A percentile compares a stretch with the other conserved stretches of the same genome.
phyloP scores from a whole-genome alignment of 495 filamentous ascomycete species.

The Letharia lupina region DNA sequence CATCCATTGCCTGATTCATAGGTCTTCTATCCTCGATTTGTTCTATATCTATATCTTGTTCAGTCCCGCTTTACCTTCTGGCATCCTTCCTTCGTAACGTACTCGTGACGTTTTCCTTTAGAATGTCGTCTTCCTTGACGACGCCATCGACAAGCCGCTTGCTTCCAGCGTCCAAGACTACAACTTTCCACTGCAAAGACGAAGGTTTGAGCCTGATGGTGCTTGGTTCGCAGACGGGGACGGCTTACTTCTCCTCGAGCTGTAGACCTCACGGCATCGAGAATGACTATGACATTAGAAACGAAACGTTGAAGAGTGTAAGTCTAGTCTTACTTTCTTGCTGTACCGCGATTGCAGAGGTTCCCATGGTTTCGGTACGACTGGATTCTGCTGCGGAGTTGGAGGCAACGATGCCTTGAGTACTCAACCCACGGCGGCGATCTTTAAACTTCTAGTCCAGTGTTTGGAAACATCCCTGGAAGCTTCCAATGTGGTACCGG shows the following conservation, averaged over 20 bases:
- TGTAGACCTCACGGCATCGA: constrained; percentile 50
- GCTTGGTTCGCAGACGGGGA: constrained; percentile 10
- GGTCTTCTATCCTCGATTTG: constrained; percentile 76
- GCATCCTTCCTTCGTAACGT: constrained; percentile 29
- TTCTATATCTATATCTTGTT: constrained; percentile 64
- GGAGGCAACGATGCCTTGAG: background rate
- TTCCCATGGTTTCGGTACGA: constrained; percentile 38
- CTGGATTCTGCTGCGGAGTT: constrained; percentile 7
- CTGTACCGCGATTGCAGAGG: constrained; percentile 45
- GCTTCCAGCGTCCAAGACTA: constrained; percentile 75
- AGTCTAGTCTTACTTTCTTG: constrained; percentile 38
- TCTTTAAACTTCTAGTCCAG: background rate
- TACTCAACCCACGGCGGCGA: background rate
- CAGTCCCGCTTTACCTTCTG: constrained; percentile 2
- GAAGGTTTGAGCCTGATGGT: constrained; percentile 8
- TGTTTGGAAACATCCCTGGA: background rate
- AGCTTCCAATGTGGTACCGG: background rate
- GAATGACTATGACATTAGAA: constrained; percentile 40
- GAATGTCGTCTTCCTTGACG: constrained; percentile 86
- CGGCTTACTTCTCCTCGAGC: constrained; percentile 50
- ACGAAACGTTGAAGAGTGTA: constrained; percentile 2
- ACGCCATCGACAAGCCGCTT: constrained; percentile 78
- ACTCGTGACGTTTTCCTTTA: constrained; percentile 94
- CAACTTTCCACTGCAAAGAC: constrained; percentile 78
- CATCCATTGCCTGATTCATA: constrained; percentile 80